Evolutionary conservation across 2,329 filamentous ascomycete genomes (phyloP).

Genomic region (Fusarium sp.): DNA sequence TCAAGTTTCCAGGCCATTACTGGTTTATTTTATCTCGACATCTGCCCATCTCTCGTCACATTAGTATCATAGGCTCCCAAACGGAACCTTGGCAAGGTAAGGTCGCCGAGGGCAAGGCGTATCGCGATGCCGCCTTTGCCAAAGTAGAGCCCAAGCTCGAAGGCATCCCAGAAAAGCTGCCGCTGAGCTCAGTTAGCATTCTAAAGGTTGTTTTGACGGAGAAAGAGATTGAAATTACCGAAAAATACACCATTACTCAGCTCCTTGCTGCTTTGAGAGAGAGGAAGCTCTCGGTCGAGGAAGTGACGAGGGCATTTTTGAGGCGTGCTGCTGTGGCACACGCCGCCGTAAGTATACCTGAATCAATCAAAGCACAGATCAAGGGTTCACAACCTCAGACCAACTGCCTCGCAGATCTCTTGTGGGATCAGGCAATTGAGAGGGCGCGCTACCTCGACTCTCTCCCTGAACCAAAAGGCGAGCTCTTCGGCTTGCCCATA

Average conservation of each 20-base stretch:
- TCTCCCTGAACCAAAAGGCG: not conserved
- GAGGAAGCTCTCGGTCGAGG: not conserved
- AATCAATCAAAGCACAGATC: no score
- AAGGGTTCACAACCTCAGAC: not conserved
- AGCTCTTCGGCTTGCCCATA: not conserved
- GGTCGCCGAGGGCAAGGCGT: not conserved
- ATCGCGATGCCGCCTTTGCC: not conserved
- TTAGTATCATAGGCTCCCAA: not conserved
- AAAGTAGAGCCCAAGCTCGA: not conserved
- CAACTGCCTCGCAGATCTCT: not conserved
- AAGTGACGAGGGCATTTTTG: not conserved
- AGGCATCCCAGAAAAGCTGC: not conserved
- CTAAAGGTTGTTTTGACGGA: not conserved
- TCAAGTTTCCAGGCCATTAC: no score
- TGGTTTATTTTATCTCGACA: no score
- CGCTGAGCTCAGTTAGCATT: not conserved
- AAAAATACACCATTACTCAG: not conserved
- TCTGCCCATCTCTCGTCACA: no score
- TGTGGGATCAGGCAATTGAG: not conserved
- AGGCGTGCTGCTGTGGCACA: not conserved
- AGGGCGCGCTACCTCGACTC: not conserved
- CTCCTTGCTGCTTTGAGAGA: not conserved
- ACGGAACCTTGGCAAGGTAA: not conserved
- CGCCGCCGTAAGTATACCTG: not conserved
- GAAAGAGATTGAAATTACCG: not conserved